Evolutionary conservation across 2,329 filamentous ascomycete genomes (phyloP).

Genomic region (Plenodomus biglobosus): DNA sequence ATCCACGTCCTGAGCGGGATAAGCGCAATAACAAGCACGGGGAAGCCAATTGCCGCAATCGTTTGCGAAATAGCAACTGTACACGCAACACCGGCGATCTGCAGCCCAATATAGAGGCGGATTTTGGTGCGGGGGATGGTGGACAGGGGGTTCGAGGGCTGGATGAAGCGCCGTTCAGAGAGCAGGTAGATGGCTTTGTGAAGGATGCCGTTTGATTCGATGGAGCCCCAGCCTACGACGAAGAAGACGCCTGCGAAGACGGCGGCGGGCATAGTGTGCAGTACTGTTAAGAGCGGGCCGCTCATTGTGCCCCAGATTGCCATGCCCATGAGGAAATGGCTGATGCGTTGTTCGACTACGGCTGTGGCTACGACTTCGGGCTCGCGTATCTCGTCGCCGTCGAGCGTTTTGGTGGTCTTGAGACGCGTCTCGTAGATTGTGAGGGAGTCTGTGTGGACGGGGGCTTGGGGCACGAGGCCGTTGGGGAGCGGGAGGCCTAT

Average conservation of each 20-base stretch:
- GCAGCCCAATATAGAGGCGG: conserved; percentile 52
- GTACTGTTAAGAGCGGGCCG: conserved; percentile 52
- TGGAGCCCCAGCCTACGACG: conserved; percentile 54
- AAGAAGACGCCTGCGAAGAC: conserved; percentile 59
- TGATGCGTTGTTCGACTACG: conserved; percentile 57
- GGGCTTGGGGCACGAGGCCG: conserved; percentile 58
- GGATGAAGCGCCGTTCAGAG: conserved; percentile 51
- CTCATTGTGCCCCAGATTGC: conserved; percentile 58
- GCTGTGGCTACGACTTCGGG: conserved; percentile 49
- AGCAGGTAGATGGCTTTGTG: conserved; percentile 53
- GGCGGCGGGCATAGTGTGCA: conserved; percentile 55
- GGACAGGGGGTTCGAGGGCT: conserved; percentile 50
- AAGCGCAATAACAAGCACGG: conserved; percentile 57
- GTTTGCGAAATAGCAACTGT: conserved; percentile 60
- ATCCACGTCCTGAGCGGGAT: conserved; percentile 57
- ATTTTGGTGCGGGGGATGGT: conserved; percentile 50
- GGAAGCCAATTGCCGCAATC: conserved; percentile 60
- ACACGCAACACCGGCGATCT: conserved; percentile 52
- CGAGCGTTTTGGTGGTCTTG: conserved; percentile 45
- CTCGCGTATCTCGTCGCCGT: conserved; percentile 47
- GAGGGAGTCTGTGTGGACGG: conserved; percentile 58
- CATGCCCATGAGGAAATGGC: conserved; percentile 58
- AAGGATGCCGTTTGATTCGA: conserved; percentile 53
- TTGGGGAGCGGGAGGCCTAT: conserved; percentile 58
- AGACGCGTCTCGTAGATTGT: conserved; percentile 42